A percentile compares a stretch with the other conserved stretches of the same genome.
These are phyloP conservation scores for Ophiostoma ips DNA, from an alignment of 2,329 filamentous ascomycete species.

Conservation along the genomic window DNA sequence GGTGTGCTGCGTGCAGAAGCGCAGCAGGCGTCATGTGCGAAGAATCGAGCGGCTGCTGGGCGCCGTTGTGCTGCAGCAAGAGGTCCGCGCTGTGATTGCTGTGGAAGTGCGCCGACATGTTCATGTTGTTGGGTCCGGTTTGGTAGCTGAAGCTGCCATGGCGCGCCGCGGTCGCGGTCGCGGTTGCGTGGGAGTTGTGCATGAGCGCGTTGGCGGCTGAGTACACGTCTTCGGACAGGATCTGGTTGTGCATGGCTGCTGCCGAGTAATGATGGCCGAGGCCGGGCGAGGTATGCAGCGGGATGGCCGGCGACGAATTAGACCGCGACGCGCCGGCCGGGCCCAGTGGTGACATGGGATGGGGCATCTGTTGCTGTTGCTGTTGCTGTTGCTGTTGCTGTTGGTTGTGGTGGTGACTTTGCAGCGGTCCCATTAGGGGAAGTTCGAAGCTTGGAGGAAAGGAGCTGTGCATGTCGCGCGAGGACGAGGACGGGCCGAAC, in stretches of 20 bases:
- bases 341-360: background rate
- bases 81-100: background rate
- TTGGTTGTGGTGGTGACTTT: background rate
- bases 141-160: conserved; percentile 1
- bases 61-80: background rate
- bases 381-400: conserved; percentile 10
- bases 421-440: conserved; percentile 8
- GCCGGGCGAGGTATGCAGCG: background rate
- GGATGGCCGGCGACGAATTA: conserved; percentile 2
- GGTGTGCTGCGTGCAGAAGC: background rate
- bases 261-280: background rate
- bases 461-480: background rate
- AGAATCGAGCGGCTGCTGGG: background rate
- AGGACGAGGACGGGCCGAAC: conserved; percentile 29
- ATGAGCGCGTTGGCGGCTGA: conserved; percentile 38
- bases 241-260: conserved; percentile 2
- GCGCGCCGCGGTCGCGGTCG: conserved; percentile 9
- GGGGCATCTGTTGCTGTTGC: too few relatives aligned
- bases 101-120: background rate
- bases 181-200: conserved; percentile 26
- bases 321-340: background rate
- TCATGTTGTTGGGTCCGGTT: too few relatives aligned
- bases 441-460: conserved; percentile 11
- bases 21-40: background rate
- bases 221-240: conserved; percentile 40